These are phyloP conservation scores for Mortierella antarctica DNA, from an alignment of 192 early-diverging fungal species.

Conservation along the genomic window DNA sequence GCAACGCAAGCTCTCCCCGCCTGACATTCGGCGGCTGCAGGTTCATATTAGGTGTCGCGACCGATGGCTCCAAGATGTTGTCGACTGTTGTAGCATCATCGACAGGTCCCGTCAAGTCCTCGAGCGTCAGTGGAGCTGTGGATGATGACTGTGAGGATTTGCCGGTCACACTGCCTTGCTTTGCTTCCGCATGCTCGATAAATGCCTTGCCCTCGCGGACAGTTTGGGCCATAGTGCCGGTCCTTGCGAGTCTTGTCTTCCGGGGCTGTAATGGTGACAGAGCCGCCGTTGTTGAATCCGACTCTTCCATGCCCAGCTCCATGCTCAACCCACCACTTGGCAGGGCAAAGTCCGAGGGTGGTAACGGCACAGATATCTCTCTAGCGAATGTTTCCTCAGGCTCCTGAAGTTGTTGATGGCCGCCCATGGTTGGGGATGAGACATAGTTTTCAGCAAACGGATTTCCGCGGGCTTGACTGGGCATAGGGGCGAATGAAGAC, in stretches of 20 bases:
- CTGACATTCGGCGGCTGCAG: neutral
- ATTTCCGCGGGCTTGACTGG: neutral
- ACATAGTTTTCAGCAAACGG: neutral
- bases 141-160: neutral
- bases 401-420: too few species aligned
- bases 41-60: neutral
- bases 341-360: neutral
- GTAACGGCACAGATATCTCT: too few species aligned
- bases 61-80: neutral
- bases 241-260: constrained; percentile 14
- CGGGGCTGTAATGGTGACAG: constrained; percentile 6
- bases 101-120: too few species aligned
- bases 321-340: neutral
- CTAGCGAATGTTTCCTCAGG: too few species aligned
- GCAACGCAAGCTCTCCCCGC: constrained; percentile 8
- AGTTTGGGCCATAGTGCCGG: constrained; percentile 22
- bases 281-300: neutral
- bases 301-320: neutral
- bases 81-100: too few species aligned
- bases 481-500: neutral
- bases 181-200: constrained; percentile 7
- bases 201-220: constrained; percentile 29
- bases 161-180: neutral
- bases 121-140: too few species aligned
- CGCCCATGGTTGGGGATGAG: too few species aligned